phyloP scores from a whole-genome alignment of 2,329 filamentous ascomycete species.

The Ophiostoma montium region DNA sequence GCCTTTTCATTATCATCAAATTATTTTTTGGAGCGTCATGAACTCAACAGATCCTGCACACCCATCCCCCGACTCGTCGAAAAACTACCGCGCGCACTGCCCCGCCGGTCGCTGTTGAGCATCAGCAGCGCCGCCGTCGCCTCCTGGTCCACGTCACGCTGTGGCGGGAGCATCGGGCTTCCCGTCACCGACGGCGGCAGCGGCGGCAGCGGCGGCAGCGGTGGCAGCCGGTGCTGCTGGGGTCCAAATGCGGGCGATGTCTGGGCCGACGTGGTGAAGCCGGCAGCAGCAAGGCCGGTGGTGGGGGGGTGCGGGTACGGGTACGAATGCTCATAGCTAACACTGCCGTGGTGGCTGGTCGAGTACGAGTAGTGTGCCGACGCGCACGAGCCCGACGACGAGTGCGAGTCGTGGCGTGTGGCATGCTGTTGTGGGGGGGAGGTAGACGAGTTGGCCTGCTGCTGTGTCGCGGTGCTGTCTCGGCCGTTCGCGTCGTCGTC shows the following conservation, averaged over 20 bases:
- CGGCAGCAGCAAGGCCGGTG: conserved; percentile 3
- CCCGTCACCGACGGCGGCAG: conserved; percentile 20
- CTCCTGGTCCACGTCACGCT: conserved; percentile 53
- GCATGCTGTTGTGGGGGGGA: conserved; percentile 26
- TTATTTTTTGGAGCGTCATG: no score
- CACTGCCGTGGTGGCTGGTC: conserved; percentile 26
- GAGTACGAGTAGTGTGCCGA: conserved; percentile 18
- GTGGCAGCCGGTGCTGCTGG: conserved; percentile 22
- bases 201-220: not conserved
- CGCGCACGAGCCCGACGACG: conserved; percentile 27
- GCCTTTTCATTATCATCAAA: no score
- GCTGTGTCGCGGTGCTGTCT: not conserved
- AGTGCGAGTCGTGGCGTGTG: conserved; percentile 37
- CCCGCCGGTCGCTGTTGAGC: conserved; percentile 65
- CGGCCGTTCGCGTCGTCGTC: not conserved
- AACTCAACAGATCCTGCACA: conserved; percentile 39
- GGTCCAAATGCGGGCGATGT: conserved; percentile 46
- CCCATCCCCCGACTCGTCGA: conserved; percentile 31
- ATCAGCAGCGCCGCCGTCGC: conserved; percentile 78
- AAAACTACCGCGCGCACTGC: not conserved
- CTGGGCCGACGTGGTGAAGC: conserved; percentile 26
- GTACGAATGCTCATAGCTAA: no score
- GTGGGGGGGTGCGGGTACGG: no score
- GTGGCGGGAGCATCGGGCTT: conserved; percentile 41
- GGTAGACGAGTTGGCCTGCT: conserved; percentile 6